Conservation (phyloP, 148 eudicot genomes). For the Spergularia bocconei region DNA sequence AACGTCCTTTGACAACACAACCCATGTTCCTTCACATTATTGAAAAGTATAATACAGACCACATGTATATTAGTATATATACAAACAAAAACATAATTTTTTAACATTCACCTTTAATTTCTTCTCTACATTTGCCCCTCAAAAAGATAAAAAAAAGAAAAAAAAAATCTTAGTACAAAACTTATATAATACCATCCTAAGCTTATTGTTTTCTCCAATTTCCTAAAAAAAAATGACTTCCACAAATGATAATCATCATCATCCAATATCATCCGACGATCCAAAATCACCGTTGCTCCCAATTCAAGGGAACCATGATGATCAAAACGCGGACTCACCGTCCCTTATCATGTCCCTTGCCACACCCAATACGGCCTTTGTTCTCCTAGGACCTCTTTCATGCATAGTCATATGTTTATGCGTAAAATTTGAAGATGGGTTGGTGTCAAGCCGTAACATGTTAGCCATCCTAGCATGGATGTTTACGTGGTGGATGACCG, state of each 20-base stretch:
- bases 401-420: conserved; percentile 47
- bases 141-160: no score
- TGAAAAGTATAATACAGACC: conserved; percentile 11
- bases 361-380: conserved; percentile 52
- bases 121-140: neutral
- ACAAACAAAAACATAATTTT: neutral
- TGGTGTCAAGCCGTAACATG: conserved; percentile 55
- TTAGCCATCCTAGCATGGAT: conserved; percentile 69
- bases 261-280: conserved; percentile 21
- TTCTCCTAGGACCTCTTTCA: conserved; percentile 64
- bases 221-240: conserved; percentile 4
- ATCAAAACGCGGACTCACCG: conserved; percentile 28
- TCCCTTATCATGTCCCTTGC: conserved; percentile 43
- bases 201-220: neutral
- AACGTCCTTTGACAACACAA: conserved; percentile 15
- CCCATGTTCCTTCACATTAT: conserved; percentile 20
- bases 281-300: conserved; percentile 58
- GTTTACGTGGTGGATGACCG: conserved; percentile 88
- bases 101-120: neutral
- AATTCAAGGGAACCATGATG: conserved; percentile 9
- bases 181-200: neutral
- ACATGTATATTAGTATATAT: conserved; percentile 16
- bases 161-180: neutral
- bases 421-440: conserved; percentile 42
- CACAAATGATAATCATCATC: neutral